A percentile compares a stretch with the other conserved stretches of the same genome.
These are phyloP conservation scores for Phalaenopsis hybrid DNA, from an alignment of 116 monocot species.

Conservation along the genomic window DNA sequence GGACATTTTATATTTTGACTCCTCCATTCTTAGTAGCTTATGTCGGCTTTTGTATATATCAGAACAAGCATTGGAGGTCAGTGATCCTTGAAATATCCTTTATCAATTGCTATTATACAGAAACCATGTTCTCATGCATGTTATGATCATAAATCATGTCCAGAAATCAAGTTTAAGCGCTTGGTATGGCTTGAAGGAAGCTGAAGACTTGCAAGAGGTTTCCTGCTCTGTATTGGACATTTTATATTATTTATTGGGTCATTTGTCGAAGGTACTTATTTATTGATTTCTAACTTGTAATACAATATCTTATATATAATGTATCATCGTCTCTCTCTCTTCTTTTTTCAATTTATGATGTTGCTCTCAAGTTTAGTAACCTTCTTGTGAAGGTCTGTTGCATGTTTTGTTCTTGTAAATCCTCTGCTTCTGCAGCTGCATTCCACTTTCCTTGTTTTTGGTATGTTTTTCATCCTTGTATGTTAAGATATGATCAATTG, in stretches of 20 bases:
- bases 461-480: neutral
- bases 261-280: constrained; percentile 50
- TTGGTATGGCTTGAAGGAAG: constrained; percentile 48
- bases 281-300: neutral
- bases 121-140: neutral
- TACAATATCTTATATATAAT: neutral
- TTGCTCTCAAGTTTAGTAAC: neutral
- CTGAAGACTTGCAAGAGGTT: constrained; percentile 51
- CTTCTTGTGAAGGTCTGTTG: neutral
- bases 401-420: neutral
- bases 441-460: neutral
- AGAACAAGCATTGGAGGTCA: constrained; percentile 48
- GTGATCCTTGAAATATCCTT: constrained; percentile 4
- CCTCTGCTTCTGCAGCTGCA: neutral
- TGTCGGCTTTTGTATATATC: constrained; percentile 47
- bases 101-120: neutral
- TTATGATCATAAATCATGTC: constrained; percentile 9
- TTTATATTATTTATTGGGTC: constrained; percentile 30
- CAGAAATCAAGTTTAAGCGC: constrained; percentile 42
- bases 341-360: neutral
- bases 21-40: constrained; percentile 54
- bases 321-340: neutral
- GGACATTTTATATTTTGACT: constrained; percentile 64
- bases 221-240: constrained; percentile 57
- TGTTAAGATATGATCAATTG: neutral